Base-by-base conservation (phyloP, 75 land plant genomes). In the Adiantum capillusveneris region DNA sequence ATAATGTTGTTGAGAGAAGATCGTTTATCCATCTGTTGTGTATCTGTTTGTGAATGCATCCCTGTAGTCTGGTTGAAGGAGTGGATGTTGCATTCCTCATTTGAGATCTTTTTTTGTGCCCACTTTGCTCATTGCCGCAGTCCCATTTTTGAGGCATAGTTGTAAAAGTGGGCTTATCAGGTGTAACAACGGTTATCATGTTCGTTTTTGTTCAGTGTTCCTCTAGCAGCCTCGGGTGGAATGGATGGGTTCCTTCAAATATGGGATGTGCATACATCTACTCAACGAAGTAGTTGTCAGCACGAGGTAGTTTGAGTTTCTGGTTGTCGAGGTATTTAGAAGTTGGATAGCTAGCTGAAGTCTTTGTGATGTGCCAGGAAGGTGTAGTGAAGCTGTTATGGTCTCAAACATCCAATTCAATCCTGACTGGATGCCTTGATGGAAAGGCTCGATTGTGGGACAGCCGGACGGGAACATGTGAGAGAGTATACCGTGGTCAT, bases 261-360 rank as follows among this genome's bases (percentile, higher is more conserved):
- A 7, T 92, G 95, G 89, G 94, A 92, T 69, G 46, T 85, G 43
- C 82, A 84, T 41, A 80, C 75, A 44, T 76, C 83, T 31, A 48
- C 56, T 0, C 59, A 78, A 11, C 82, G 98, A 21, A 56, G 58
- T 42, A 82, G 60, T 29, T 92, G 89, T 57, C 71, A 88, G 19
- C 95, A 92, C 59, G 86, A 83, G 86, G 97, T 88, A 22, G 20
- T 48, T 41, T n/a, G n/a, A n/a, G n/a, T n/a, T n/a, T n/a, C n/a
- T n/a, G n/a, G n/a, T n/a, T n/a, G n/a, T n/a, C n/a, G n/a, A n/a
- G n/a, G n/a, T n/a, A n/a, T n/a, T n/a, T n/a, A n/a, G n/a, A n/a
- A n/a, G n/a, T n/a, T n/a, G n/a, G n/a, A n/a, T n/a, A n/a, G n/a
- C n/a, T n/a, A n/a, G n/a, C n/a, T n/a, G n/a, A n/a, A n/a, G n/a